A percentile compares a stretch with the other conserved stretches of the same genome.
Conservation (phyloP, 805 yeast genomes). For the Phaffomyces opuntiae region DNA sequence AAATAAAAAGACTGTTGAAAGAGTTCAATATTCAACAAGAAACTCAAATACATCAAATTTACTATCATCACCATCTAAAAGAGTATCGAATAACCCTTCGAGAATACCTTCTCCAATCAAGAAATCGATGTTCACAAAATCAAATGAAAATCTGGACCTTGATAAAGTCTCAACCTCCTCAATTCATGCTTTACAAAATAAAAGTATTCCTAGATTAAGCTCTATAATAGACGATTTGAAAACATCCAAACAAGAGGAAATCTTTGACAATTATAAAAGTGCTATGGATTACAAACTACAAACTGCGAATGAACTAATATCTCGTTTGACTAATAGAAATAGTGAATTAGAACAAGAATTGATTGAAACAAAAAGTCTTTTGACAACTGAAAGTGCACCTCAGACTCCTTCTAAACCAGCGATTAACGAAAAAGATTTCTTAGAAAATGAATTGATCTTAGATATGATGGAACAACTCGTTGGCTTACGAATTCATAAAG, state of each 20-base stretch:
- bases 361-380: constrained; percentile 3
- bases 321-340: constrained; percentile 14
- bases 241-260: constrained; percentile 15
- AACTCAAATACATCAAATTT: constrained; percentile 1
- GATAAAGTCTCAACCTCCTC: constrained; percentile 10
- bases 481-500: constrained; percentile 32
- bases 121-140: constrained; percentile 2
- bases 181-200: constrained; percentile 13
- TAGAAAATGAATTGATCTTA: constrained; percentile 27
- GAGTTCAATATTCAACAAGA: background rate
- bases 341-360: constrained; percentile 11
- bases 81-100: constrained; percentile 4
- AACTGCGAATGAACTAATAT: constrained; percentile 21
- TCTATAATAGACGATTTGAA: constrained; percentile 21
- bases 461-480: constrained; percentile 34
- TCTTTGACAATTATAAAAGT: constrained; percentile 16
- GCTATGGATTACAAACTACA: constrained; percentile 17
- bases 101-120: constrained; percentile 19
- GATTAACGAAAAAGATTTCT: constrained; percentile 17
- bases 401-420: background rate
- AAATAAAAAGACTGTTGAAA: no score
- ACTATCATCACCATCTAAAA: constrained; percentile 4
- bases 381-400: constrained; percentile 5
- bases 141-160: constrained; percentile 5
- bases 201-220: constrained; percentile 16